A percentile compares a stretch with the other conserved stretches of the same genome.
Conservation (phyloP, 1,284 basidiomycete species). For the Cutaneotrichosporon sp. region DNA sequence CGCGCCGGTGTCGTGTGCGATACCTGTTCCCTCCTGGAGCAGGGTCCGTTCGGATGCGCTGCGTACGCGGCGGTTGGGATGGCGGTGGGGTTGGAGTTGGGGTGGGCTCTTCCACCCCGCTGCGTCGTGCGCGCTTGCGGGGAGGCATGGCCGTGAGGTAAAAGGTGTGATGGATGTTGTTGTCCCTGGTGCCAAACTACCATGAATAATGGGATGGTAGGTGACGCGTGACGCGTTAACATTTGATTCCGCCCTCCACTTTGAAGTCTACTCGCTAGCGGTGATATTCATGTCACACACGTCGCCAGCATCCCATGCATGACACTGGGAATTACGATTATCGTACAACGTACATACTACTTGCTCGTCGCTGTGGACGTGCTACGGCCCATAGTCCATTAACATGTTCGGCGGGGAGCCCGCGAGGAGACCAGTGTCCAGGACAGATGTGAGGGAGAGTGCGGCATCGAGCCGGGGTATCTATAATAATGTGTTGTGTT, state of each 20-base stretch:
- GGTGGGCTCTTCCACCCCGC: slow-evolving; percentile 3
- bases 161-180: slow-evolving; percentile 5
- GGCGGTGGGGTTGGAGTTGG: background rate
- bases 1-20: slow-evolving; percentile 20
- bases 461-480: slow-evolving; percentile 11
- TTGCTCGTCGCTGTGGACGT: slow-evolving; percentile 2
- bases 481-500: slow-evolving; percentile 1
- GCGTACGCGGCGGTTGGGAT: background rate
- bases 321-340: slow-evolving; percentile 7
- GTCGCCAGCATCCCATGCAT: slow-evolving; percentile 6
- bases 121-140: slow-evolving; percentile 17
- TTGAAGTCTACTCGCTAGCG: background rate
- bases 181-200: background rate
- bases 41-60: background rate
- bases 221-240: slow-evolving; percentile 11
- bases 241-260: slow-evolving; percentile 8
- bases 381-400: slow-evolving; percentile 8
- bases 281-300: background rate
- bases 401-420: background rate
- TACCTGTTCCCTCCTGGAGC: slow-evolving; percentile 9
- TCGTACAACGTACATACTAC: slow-evolving; percentile 10
- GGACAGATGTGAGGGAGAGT: background rate
- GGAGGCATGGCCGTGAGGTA: slow-evolving; percentile 11
- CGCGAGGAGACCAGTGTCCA: slow-evolving; percentile 3
- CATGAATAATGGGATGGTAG: background rate